Conservation (phyloP, 2,329 filamentous ascomycete species). For the Penicillium crustosum region DNA sequence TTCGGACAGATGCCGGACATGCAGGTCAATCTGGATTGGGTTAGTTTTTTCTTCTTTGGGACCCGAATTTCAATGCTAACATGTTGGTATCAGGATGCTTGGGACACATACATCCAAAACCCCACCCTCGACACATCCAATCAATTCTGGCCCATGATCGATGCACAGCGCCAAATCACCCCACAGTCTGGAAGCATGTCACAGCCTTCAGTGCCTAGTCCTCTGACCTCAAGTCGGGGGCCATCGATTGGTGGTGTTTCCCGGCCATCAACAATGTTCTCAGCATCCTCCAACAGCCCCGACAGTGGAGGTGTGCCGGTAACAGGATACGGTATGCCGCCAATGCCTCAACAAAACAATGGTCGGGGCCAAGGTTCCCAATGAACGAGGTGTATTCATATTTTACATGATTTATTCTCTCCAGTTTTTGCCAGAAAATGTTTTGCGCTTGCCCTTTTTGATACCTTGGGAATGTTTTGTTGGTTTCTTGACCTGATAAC, state of each 20-base stretch:
- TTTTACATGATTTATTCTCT: background rate
- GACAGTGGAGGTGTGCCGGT: slow-evolving; percentile 17
- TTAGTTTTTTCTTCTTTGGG: slow-evolving; percentile 40
- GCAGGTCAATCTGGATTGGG: slow-evolving; percentile 62
- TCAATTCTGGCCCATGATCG: slow-evolving; percentile 41
- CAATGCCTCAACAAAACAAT: slow-evolving; percentile 16
- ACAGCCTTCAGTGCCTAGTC: slow-evolving; percentile 20
- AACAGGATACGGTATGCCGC: slow-evolving; percentile 13
- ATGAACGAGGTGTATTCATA: background rate
- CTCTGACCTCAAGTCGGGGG: slow-evolving; percentile 25
- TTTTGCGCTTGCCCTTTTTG: background rate
- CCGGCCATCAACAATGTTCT: slow-evolving; percentile 17
- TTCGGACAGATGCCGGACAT: slow-evolving; percentile 58
- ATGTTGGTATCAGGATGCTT: slow-evolving; percentile 55
- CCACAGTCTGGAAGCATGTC: slow-evolving; percentile 18
- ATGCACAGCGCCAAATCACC: slow-evolving; percentile 31
- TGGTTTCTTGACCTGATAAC: background rate
- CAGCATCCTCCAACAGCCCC: slow-evolving; percentile 15
- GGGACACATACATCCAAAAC: slow-evolving; percentile 68
- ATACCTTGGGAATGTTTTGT: background rate
- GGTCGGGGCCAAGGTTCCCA: slow-evolving; percentile 14
- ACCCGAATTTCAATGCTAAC: slow-evolving; percentile 24
- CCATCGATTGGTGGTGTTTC: slow-evolving; percentile 17
- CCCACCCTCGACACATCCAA: slow-evolving; percentile 47
- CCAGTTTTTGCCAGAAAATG: background rate